These are phyloP conservation scores for Malus sylvestris DNA, from an alignment of 306 rosid genomes.

Conservation along the genomic window DNA sequence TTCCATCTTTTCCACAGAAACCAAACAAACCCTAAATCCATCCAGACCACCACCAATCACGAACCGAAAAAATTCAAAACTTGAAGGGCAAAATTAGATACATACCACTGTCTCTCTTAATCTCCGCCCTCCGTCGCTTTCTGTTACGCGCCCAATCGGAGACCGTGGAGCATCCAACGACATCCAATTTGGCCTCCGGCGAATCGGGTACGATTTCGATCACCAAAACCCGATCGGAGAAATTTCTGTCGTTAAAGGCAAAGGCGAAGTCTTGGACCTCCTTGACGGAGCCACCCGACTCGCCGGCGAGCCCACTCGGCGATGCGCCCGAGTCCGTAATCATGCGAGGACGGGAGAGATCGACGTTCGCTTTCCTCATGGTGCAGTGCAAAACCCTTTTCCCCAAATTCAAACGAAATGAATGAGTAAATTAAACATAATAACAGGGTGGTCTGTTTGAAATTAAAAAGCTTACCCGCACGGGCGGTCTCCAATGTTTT, in stretches of 20 bases:
- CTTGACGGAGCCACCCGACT: not conserved
- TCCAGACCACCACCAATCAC: not conserved
- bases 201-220: slow-evolving; percentile 34
- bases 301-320: not conserved
- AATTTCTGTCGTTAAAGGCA: slow-evolving; percentile 39
- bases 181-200: slow-evolving; percentile 13
- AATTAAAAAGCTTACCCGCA: not conserved
- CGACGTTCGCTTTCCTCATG: slow-evolving; percentile 6
- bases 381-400: not conserved
- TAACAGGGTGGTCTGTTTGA: not conserved
- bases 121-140: slow-evolving; percentile 38
- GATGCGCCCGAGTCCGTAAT: slow-evolving; percentile 14
- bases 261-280: slow-evolving; percentile 26
- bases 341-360: slow-evolving; percentile 6
- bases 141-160: slow-evolving; percentile 27
- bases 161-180: slow-evolving; percentile 1
- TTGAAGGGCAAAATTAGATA: not conserved
- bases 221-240: slow-evolving; percentile 38
- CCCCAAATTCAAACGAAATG: not conserved
- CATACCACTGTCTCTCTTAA: slow-evolving; percentile 18
- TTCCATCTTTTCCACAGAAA: not conserved
- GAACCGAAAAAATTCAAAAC: not conserved
- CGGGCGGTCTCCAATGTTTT: not conserved
- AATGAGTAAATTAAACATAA: not conserved
- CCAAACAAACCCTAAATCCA: not conserved